Evolutionary conservation across 805 yeast genomes (phyloP), one percentile per base, ranked within the genome.

Genomic region (Barnettozyma sp.): DNA sequence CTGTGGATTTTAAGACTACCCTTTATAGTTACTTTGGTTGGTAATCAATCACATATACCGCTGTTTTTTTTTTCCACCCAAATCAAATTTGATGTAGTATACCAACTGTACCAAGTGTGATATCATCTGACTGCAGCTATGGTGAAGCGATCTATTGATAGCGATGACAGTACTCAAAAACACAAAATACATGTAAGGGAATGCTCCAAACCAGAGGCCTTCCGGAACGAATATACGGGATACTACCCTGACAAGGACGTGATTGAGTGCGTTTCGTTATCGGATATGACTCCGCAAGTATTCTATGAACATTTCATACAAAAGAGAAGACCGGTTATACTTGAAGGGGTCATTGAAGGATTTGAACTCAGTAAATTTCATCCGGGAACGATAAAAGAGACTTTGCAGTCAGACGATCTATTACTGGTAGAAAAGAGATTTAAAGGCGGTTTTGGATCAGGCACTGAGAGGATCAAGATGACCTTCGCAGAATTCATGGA

Each of bases 381-480:
- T 8, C 49, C 66, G 6, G 58, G 56, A 2, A 48, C 52, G 1
- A 52, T 78, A 7, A 61, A 42, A 5, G 51, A 56, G 3, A 59
- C 64, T 3, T 55, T 78, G 17, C 43, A 54, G 4, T 60, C 59
- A 30, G 53, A 62, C 10, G 50, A 43, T 6, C 13, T 40, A 9
- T 49, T 81, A 24, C 73, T 77, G 44, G 76, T 81, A 13, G 90
- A 82, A 49, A 66, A 66, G 43, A 73, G 74, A 46, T 53, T 56
- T 11, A 56, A 64, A 28, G 77, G 77, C 32, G 88, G 88, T 2
- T 82, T 73, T 57, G 90, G 90, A 1, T 70, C 78, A 30, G 86
- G 86, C 2, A 62, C 63, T 15, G 60, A 63, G 37, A 60, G 87
- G 43, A 54, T 66, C 12, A 65, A 65, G 36, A 66, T 78, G 73